Percentiles rank a stretch among this genome's conserved stretches.
phyloP scores from a whole-genome alignment of 768 basidiomycete species.

The Leccinum olivaceopallidum region DNA sequence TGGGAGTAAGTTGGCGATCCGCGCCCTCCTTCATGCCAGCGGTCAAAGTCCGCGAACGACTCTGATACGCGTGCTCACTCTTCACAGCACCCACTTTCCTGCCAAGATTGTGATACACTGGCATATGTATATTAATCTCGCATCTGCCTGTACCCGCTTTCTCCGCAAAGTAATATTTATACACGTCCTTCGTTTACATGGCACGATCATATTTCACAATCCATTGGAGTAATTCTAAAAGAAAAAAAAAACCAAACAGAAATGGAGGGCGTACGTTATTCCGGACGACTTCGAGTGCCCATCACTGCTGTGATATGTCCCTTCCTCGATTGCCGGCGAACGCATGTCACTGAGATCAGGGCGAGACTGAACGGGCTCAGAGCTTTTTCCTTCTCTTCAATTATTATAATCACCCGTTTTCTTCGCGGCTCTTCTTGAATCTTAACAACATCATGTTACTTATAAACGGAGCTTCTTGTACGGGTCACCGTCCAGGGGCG shows the following conservation, averaged over 20 bases:
- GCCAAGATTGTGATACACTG: not conserved
- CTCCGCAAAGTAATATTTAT: not conserved
- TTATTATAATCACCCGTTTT: not conserved
- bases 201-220: not conserved
- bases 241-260: not conserved
- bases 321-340: not conserved
- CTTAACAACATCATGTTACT: not conserved
- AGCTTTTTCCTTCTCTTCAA: not conserved
- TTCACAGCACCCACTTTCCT: not conserved
- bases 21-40: constrained; percentile 3
- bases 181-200: not conserved
- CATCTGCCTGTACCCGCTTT: not conserved
- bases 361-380: not conserved
- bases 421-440: not conserved
- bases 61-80: not conserved
- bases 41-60: constrained; percentile 11
- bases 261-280: not conserved
- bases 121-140: not conserved
- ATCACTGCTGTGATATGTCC: not conserved
- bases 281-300: not conserved
- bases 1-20: constrained; percentile 18
- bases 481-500: not conserved
- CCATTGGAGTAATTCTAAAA: not conserved
- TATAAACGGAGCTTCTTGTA: not conserved
- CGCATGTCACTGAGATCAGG: not conserved